Evolutionary conservation across 306 rosid species (phyloP), one percentile per base, ranked within the genome.

Genomic region (Aeschynomene evenia): DNA sequence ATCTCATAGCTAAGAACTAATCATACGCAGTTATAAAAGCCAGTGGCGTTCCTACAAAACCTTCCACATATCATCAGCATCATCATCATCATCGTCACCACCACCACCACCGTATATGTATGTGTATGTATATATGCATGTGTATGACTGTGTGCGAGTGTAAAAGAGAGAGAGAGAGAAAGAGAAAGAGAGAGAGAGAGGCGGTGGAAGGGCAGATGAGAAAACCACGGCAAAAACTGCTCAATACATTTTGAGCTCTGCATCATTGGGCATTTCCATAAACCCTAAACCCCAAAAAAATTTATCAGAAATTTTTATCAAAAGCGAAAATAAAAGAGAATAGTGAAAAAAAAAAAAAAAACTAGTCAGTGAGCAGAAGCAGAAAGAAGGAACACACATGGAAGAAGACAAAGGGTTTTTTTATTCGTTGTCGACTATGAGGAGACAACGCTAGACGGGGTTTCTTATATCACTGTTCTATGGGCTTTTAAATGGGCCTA

Each of bases 221-320:
- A 63, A 40, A 78, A 12, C 74, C 68, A 79, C 3, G 15, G 68
- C 33, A 3, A 10, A n/a, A 73, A 37, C 81, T 67, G 72, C 68
- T 72, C 73, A 50, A 15, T 62, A 33, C 28, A 53, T 51, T 70
- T 70, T 70, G 68, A 53, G 42, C 57, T 62, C 4, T 34, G 19
- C 87, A 83, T 75, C 86, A 82, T 61, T n/a, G 74, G 56, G 81
- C 76, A 45, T 14, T 15, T 29, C n/a, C 61, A 29, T 23, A 6
- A 9, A n/a, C 50, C 15, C 0, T 13, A 6, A 43, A 7, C 18
- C 5, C 19, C 10, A 13, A 13, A n/a, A 40, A 8, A 43, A 15
- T 5, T 3, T 2, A 14, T 0, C 15, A 26, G 9, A n/a, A 43
- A 1, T 1, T 9, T 6, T 39, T 1, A 4, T 1, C 2, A 11